These are phyloP conservation scores for Cercospora janseana DNA, from an alignment of 2,329 filamentous ascomycete species.

Conservation along the genomic window DNA sequence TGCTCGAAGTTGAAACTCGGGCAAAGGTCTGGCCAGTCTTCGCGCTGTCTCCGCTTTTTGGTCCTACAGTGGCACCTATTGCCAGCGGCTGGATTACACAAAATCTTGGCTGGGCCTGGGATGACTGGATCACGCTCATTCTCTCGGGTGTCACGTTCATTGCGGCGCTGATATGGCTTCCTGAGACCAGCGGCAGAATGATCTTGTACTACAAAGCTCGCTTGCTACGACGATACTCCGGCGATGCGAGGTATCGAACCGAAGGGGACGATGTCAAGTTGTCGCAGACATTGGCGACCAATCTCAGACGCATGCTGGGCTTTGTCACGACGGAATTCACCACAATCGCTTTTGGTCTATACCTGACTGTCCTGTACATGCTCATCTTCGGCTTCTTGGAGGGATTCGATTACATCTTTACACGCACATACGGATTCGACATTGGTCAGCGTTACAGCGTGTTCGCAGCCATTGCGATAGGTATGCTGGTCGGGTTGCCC, in stretches of 20 bases:
- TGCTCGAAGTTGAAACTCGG: slow-evolving; percentile 72
- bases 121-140: slow-evolving; percentile 71
- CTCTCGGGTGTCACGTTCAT: slow-evolving; percentile 62
- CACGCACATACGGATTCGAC: slow-evolving; percentile 49
- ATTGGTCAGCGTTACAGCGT: slow-evolving; percentile 22
- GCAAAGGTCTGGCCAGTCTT: slow-evolving; percentile 79
- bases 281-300: too few relatives aligned
- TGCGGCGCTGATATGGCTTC: slow-evolving; percentile 59
- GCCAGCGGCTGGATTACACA: slow-evolving; percentile 70
- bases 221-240: too few relatives aligned
- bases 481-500: slow-evolving; percentile 19
- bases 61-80: slow-evolving; percentile 71
- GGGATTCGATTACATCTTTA: slow-evolving; percentile 54
- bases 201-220: too few relatives aligned
- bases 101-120: slow-evolving; percentile 68
- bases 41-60: slow-evolving; percentile 73
- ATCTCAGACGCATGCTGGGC: too few relatives aligned
- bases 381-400: slow-evolving; percentile 56
- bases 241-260: too few relatives aligned
- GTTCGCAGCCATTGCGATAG: slow-evolving; percentile 23
- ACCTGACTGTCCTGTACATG: slow-evolving; percentile 53
- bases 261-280: too few relatives aligned
- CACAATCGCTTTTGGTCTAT: slow-evolving; percentile 50
- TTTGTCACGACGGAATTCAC: too few relatives aligned
- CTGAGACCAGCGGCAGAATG: too few relatives aligned